Evolutionary conservation across 2,329 filamentous ascomycete genomes (phyloP).

Genomic region (Phialophora chinensis): DNA sequence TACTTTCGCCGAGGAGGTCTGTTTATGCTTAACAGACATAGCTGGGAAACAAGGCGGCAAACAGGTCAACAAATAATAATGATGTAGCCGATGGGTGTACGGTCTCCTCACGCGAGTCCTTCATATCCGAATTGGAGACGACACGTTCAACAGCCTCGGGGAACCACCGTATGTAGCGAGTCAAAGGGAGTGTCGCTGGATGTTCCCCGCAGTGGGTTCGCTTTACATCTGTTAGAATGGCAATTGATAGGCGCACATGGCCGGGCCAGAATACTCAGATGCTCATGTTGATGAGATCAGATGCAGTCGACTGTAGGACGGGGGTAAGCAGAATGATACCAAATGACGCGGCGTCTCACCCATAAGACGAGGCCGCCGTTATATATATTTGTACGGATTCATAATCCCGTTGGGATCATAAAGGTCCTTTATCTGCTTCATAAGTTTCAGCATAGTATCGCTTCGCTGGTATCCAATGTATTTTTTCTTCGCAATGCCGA

Average conservation of each 20-base stretch:
- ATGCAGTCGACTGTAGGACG: not conserved
- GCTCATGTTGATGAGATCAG: not conserved
- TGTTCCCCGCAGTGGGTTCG: not conserved
- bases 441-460: slow-evolving; percentile 83
- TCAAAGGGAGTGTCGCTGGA: not conserved
- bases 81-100: slow-evolving; percentile 1
- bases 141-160: not conserved
- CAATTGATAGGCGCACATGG: not conserved
- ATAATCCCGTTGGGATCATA: slow-evolving; percentile 98
- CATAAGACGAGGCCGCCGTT: not conserved
- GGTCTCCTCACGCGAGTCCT: not conserved
- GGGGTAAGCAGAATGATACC: not conserved
- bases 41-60: not conserved
- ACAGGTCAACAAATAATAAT: not conserved
- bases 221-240: not conserved
- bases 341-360: slow-evolving; percentile 3
- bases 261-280: not conserved
- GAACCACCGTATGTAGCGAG: not conserved
- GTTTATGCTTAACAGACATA: not conserved
- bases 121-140: slow-evolving; percentile 7
- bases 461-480: slow-evolving; percentile 92
- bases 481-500: slow-evolving; percentile 93
- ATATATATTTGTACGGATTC: slow-evolving; percentile 97
- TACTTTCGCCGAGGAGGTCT: not conserved
- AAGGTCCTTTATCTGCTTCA: slow-evolving; percentile 92